Base-by-base conservation (phyloP, 2,329 filamentous ascomycete species). In the Cladorrhinum sp. region DNA sequence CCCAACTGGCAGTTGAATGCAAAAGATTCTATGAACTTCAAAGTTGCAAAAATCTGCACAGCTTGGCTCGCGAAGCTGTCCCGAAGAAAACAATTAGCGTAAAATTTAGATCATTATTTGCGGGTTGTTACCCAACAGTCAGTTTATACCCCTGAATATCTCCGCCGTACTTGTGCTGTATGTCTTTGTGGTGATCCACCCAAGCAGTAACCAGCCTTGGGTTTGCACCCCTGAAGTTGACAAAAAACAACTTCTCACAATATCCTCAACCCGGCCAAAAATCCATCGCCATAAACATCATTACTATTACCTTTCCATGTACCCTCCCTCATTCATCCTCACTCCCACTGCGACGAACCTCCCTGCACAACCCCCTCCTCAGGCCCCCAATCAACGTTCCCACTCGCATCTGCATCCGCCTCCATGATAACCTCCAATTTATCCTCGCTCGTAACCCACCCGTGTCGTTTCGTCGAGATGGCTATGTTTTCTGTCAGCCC, bases 401-500 rank as follows among this genome's bases (percentile, higher is more conserved):
- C 65, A 36, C 14, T 16, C 10, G 72, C 1, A 76, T 77, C 57
- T 53, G 56, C 53, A 50, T 75, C 76, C 26, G 76, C 76, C 64
- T 82, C 79, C 80, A 82, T 82, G 51, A 82, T 75, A 16, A 73
- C 78, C 67, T 83, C 81, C 7, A 83, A 74, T 64, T 80, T 82
- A 62, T 83, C 81, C 67, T 83, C 80, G 59, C 79, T 79, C 1
- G 80, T 82, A 8, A 83, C 77, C 74, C 76, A 80, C 24, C 77
- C 77, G 3, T 73, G 68, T 5, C 77, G 71, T 61, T 74, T 76
- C 3, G 67, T 66, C 26, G 66, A 64, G 42, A 78, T 72, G 2
- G 75, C 66, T 68, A 21, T 18, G 4, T 30, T 5, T 30, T 30
- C 2, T 39, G 46, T 39, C 16, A 52, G 57, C 16, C 12, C 51